Base-by-base conservation (phyloP, 306 rosid genomes). In the Fagus crenata region DNA sequence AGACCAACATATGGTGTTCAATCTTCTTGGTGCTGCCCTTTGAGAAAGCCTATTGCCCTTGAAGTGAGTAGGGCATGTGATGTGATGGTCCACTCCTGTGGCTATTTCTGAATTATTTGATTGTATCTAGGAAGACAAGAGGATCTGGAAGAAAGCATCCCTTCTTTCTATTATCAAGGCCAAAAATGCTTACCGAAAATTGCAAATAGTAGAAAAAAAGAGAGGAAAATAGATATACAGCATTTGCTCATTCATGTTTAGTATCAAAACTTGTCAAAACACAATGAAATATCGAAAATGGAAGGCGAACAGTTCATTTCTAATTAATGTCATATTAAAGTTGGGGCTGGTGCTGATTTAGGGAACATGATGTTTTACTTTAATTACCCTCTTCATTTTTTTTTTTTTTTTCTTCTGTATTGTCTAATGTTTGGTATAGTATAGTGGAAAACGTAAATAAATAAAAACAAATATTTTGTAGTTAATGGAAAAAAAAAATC, bases 1-100 rank as follows among this genome's bases (percentile, higher is more conserved):
- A 68, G 51, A 53, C 49, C 73, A 59, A 53, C 49, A 76, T 8
- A 64, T 75, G 33, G 76, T 67, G 43, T 78, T 71, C 67, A 58
- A 0, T 3, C 17, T 37, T 65, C 12, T 42, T 36, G 49, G 1
- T 36, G 49, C 69, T 77, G 77, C 15, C 61, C 77, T 42, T 67
- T 32, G 22, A 49, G 15, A 54, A 22, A 58, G 73, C 40, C 42
- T 49, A 46, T 36, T 54, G 28, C 18, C 22, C 39, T 64, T 32
- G 22, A 61, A 79, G 11, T 9, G 35, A 46, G 4, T 71, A 17
- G 78, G 49, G 49, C 65, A 37, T 32, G 78, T 6, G 2, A 18
- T 60, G 63, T 6, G 2, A 18, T 60, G 63, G 53, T 46, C 13
- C 49, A 51, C 72, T 69, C 14, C n/a, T 79, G 68, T 74, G 74